phyloP scores from a whole-genome alignment of 306 rosid species.

The Fagus sylvatica region DNA sequence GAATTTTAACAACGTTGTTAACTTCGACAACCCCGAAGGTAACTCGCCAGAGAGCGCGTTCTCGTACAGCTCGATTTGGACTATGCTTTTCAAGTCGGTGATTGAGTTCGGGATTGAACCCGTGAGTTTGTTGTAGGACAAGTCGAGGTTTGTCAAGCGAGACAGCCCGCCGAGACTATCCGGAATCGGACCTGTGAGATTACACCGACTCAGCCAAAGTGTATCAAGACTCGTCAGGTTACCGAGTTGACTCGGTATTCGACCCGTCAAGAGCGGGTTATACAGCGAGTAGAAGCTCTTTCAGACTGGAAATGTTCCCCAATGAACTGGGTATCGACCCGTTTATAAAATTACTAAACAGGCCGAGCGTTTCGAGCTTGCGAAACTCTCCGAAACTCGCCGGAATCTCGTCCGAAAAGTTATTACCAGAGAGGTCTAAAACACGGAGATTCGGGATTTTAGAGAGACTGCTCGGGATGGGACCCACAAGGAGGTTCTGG shows the following conservation, averaged over 20 bases:
- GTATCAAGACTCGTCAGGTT: slow-evolving; percentile 50
- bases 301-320: slow-evolving; percentile 48
- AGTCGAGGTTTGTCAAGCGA: slow-evolving; percentile 52
- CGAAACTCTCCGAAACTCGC: slow-evolving; percentile 38
- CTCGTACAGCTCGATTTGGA: slow-evolving; percentile 55
- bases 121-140: slow-evolving; percentile 47
- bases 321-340: slow-evolving; percentile 52
- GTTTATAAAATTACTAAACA: slow-evolving; percentile 42
- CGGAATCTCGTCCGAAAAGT: slow-evolving; percentile 67
- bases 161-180: slow-evolving; percentile 31
- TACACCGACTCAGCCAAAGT: slow-evolving; percentile 48
- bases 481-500: slow-evolving; percentile 46
- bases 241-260: slow-evolving; percentile 52
- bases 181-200: slow-evolving; percentile 61
- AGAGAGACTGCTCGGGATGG: slow-evolving; percentile 45
- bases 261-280: slow-evolving; percentile 41
- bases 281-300: slow-evolving; percentile 49
- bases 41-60: slow-evolving; percentile 65
- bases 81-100: slow-evolving; percentile 38
- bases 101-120: slow-evolving; percentile 53
- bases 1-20: slow-evolving; percentile 44
- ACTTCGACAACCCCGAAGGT: slow-evolving; percentile 44
- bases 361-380: slow-evolving; percentile 37
- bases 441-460: slow-evolving; percentile 33
- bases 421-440: slow-evolving; percentile 62